A percentile compares a stretch with the other conserved stretches of the same genome.
These are phyloP conservation scores for Basipetospora chlamydospora DNA, from an alignment of 2,329 filamentous ascomycete genomes.

Conservation along the genomic window DNA sequence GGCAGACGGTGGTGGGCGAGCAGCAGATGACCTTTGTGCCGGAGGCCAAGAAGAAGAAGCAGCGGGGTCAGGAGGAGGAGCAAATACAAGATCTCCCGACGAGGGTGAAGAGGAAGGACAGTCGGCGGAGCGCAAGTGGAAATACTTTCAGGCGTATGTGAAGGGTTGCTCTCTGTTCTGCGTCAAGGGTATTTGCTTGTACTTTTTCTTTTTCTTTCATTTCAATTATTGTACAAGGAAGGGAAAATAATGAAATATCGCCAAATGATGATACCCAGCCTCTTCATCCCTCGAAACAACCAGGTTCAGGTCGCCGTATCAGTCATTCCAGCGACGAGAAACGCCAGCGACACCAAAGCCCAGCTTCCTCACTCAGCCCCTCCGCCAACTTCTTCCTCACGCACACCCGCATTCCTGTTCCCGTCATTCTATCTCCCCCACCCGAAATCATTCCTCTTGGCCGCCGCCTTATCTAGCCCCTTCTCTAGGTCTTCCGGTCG, in stretches of 20 bases:
- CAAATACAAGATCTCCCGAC: conserved; percentile 14
- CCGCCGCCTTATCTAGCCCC: conserved; percentile 27
- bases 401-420: neutral
- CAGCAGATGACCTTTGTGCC: conserved; percentile 63
- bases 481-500: conserved; percentile 45
- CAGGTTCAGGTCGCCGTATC: too few relatives aligned
- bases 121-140: conserved; percentile 56
- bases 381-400: neutral
- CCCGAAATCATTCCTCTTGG: conserved; percentile 18
- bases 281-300: too few relatives aligned
- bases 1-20: conserved; percentile 42
- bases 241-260: neutral
- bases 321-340: too few relatives aligned
- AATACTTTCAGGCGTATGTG: conserved; percentile 61
- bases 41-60: conserved; percentile 35
- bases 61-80: conserved; percentile 12
- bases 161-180: too few relatives aligned
- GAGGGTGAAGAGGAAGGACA: conserved; percentile 20
- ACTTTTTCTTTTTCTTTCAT: neutral
- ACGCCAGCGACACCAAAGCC: too few relatives aligned
- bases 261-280: neutral
- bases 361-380: too few relatives aligned
- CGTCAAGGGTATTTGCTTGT: neutral
- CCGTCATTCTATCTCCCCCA: conserved; percentile 12
- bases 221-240: neutral